These are phyloP conservation scores for Ceriops decandra DNA, from an alignment of 345 rosid genomes.

Conservation along the genomic window DNA sequence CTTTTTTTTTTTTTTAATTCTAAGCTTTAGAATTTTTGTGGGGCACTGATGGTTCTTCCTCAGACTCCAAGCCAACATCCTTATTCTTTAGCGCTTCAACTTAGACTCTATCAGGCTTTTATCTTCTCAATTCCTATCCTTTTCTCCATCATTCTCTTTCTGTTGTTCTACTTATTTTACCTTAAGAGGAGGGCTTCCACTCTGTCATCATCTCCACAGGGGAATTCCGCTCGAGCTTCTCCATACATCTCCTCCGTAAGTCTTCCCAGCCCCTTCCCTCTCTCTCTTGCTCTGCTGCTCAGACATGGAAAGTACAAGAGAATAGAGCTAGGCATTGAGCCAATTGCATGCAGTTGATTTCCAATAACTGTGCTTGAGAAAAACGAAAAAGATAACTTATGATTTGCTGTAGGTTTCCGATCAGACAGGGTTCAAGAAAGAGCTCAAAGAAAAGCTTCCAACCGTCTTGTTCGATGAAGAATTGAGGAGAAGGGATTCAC, in stretches of 20 bases:
- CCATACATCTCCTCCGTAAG: conserved; percentile 49
- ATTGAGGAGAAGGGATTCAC: conserved; percentile 59
- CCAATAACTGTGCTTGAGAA: no score
- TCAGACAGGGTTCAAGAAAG: conserved; percentile 56
- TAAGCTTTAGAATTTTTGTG: not conserved
- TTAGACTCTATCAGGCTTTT: conserved; percentile 92
- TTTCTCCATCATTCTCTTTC: conserved; percentile 80
- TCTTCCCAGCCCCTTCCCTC: not conserved
- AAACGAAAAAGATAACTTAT: not conserved
- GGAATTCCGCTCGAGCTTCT: conserved; percentile 38
- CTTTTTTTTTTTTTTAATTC: not conserved
- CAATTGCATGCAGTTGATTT: no score
- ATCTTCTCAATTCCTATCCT: conserved; percentile 94
- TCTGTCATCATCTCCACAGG: conserved; percentile 37
- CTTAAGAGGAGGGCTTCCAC: conserved; percentile 83
- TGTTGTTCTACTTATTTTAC: conserved; percentile 86
- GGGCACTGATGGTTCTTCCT: conserved; percentile 54
- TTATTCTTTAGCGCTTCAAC: conserved; percentile 81
- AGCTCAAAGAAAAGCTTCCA: conserved; percentile 61
- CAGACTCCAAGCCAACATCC: conserved; percentile 57
- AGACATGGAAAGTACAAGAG: not conserved
- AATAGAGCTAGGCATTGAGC: not conserved
- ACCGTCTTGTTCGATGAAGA: conserved; percentile 72
- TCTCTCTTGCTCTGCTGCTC: not conserved
- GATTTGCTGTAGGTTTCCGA: conserved; percentile 35